Conservation (phyloP, 352 stramenopile species). For the Pythium diclinum region DNA sequence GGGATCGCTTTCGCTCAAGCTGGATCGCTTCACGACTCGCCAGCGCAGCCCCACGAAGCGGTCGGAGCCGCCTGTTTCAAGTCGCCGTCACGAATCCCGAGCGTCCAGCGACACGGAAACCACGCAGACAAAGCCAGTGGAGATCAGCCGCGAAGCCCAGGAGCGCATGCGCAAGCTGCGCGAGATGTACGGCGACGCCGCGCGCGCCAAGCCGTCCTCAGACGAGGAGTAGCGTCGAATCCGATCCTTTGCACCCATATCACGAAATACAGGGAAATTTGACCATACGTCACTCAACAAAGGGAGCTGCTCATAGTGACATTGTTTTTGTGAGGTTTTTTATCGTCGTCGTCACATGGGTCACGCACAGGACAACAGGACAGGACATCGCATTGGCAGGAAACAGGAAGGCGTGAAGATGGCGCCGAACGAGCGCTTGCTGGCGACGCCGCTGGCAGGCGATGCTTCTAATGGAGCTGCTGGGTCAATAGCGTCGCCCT, state of each 20-base stretch:
- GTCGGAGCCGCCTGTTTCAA: constrained; percentile 34
- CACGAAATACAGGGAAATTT: constrained; percentile 11
- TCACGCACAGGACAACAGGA: neutral
- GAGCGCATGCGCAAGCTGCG: constrained; percentile 67
- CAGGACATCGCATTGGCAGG: constrained; percentile 3
- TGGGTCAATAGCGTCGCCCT: constrained; percentile 29
- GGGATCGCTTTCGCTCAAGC: constrained; percentile 88
- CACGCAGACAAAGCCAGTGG: constrained; percentile 7
- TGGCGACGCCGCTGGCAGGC: constrained; percentile 30
- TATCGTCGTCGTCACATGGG: neutral
- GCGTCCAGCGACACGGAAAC: neutral
- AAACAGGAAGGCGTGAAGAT: neutral
- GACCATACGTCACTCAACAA: neutral
- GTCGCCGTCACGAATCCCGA: constrained; percentile 5
- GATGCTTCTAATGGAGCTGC: constrained; percentile 17
- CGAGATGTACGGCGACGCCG: constrained; percentile 83
- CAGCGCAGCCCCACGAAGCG: constrained; percentile 68
- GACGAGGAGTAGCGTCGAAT: constrained; percentile 19
- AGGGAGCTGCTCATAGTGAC: constrained; percentile 9
- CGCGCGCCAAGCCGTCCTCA: constrained; percentile 13
- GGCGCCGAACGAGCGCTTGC: constrained; percentile 34
- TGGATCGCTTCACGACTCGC: constrained; percentile 84
- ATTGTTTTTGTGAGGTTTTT: neutral
- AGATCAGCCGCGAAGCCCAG: constrained; percentile 43
- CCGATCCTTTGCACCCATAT: constrained; percentile 14